Percentiles rank a stretch among this genome's conserved stretches.
These are phyloP conservation scores for Candida mattraensis DNA, from an alignment of 805 yeast genomes.

Conservation along the genomic window DNA sequence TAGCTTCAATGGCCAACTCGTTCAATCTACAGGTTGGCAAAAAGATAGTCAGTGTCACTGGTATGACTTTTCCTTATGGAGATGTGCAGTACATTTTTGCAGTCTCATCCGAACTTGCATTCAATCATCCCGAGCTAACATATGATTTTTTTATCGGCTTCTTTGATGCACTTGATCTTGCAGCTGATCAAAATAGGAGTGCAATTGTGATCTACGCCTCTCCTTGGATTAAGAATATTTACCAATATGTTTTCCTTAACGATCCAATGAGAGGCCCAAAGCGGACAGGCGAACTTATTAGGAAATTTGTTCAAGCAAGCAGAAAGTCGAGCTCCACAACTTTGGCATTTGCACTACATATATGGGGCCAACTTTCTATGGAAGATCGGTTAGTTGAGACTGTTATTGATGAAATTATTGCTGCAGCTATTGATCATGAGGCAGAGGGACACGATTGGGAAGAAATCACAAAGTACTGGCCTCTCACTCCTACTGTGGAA, in stretches of 20 bases:
- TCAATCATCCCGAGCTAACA: slow-evolving; percentile 56
- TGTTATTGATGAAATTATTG: slow-evolving; percentile 71
- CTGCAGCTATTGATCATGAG: slow-evolving; percentile 72
- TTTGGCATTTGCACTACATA: slow-evolving; percentile 52
- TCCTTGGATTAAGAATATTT: slow-evolving; percentile 76
- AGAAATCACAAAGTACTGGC: slow-evolving; percentile 58
- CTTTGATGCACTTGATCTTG: slow-evolving; percentile 49
- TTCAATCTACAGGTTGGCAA: slow-evolving; percentile 63
- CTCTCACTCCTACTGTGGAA: slow-evolving; percentile 68
- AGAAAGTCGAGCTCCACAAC: slow-evolving; percentile 47
- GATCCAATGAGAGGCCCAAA: slow-evolving; percentile 62
- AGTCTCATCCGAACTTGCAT: slow-evolving; percentile 58
- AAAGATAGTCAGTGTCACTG: slow-evolving; percentile 52
- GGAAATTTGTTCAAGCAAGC: slow-evolving; percentile 62
- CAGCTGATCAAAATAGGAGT: slow-evolving; percentile 36
- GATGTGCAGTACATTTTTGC: slow-evolving; percentile 59
- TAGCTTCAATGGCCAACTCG: slow-evolving; percentile 60
- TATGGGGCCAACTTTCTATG: slow-evolving; percentile 67
- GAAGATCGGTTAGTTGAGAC: slow-evolving; percentile 59
- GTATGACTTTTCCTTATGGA: slow-evolving; percentile 67
- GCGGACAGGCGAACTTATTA: slow-evolving; percentile 56
- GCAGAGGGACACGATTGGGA: slow-evolving; percentile 75
- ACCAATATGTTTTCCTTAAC: slow-evolving; percentile 51
- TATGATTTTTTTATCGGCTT: slow-evolving; percentile 51
- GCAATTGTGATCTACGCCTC: slow-evolving; percentile 53